phyloP scores from a whole-genome alignment of 1,139 yeast genomes.

The Blastobotrys arbuscula region DNA sequence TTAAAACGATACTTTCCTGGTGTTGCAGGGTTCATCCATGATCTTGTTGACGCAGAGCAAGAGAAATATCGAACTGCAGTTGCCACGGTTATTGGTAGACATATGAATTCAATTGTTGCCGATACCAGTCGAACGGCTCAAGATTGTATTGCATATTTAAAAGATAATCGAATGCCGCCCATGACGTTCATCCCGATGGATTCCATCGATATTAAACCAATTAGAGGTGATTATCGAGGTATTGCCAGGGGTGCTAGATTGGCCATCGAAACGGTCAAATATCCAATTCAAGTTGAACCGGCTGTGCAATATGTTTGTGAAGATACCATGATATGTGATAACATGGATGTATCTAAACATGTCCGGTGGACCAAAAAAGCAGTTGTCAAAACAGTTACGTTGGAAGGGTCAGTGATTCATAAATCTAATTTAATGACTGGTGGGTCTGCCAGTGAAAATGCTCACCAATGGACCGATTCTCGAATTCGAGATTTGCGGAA shows the following conservation, averaged over 20 bases:
- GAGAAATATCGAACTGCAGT: constrained; percentile 71
- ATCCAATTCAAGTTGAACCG: constrained; percentile 61
- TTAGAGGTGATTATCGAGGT: constrained; percentile 52
- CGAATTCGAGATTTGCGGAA: constrained; percentile 55
- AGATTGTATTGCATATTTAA: constrained; percentile 74
- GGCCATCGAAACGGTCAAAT: constrained; percentile 61
- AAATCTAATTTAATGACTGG: constrained; percentile 92
- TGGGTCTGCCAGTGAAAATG: constrained; percentile 46
- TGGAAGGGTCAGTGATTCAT: constrained; percentile 82
- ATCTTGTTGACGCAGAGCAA: constrained; percentile 73
- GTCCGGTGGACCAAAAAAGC: constrained; percentile 64
- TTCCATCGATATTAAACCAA: constrained; percentile 57
- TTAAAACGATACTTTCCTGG: constrained; percentile 73
- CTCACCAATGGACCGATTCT: constrained; percentile 66
- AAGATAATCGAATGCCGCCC: constrained; percentile 79
- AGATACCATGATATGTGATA: constrained; percentile 74
- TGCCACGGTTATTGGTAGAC: constrained; percentile 71
- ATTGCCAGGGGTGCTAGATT: constrained; percentile 55
- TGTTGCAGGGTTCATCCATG: constrained; percentile 74
- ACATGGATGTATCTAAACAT: constrained; percentile 58
- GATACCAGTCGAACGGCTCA: constrained; percentile 71
- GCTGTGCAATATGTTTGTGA: constrained; percentile 83
- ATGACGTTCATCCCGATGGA: constrained; percentile 89
- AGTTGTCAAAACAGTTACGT: constrained; percentile 65
- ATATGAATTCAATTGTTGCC: constrained; percentile 79